Evolutionary conservation across 192 early-diverging fungal genomes (phyloP), one percentile per base, ranked within the genome.

Genomic region (Coemansia guatemalensis): DNA sequence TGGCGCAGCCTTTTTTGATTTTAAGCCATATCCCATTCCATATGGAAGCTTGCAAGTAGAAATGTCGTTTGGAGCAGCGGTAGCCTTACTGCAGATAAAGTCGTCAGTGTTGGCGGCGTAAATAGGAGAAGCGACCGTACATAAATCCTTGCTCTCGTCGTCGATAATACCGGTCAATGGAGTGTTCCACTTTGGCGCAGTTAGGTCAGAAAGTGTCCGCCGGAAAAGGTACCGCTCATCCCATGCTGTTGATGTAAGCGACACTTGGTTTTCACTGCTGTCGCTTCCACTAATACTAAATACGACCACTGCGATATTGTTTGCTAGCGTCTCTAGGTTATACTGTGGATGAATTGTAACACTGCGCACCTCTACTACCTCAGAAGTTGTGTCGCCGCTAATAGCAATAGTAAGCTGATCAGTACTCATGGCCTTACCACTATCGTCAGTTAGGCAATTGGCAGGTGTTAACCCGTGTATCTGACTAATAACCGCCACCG

Each of bases 251-350:
- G 50, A 53, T 17, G n/a, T 32, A 1, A 54, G 53, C 14, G 60
- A 24, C 35, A 58, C 47, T 18, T 33, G 53, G 6, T 52, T 35
- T 2, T 29, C 44, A 0, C 27, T 52, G 23, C 21, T 20, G 5
- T 64, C 17, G 4, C 48, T 55, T 55, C 30, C 41, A 8, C 18
- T 48, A 17, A 41, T 57, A 26, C 54, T 57, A 64, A 65, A 68
- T 32, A 62, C 24, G 5, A 78, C 18, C 9, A 78, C 41, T 0
- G 69, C 75, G 65, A 78, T 58, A 51, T 78, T 78, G 58, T 78
- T 78, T 18, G 75, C 69, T 5, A 78, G 53, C 3, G 75, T 68
- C 11, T 25, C 8, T 2, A 39, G 3, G 61, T 71, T 52, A 27
- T 61, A 77, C 25, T 44, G 26, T 8, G 69, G 75, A 23, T 77